Conservation (phyloP, 768 basidiomycete species). For the Trametes meyenii region DNA sequence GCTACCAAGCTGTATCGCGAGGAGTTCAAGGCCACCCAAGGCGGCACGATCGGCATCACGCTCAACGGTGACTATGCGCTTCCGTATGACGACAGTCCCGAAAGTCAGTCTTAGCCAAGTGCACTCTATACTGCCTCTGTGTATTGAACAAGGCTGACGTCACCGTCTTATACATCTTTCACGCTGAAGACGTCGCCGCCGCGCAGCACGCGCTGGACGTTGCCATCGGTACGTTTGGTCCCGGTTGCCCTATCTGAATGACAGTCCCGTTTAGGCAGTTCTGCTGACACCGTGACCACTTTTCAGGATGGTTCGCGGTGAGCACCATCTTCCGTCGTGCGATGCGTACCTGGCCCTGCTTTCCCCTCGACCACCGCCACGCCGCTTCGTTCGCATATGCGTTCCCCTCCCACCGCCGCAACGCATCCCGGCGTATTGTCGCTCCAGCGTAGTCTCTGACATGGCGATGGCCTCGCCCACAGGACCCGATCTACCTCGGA, state of each 20-base stretch:
- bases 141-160: neutral
- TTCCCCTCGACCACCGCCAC: slow-evolving; percentile 3
- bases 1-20: slow-evolving; percentile 69
- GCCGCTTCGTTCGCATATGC: neutral
- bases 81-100: slow-evolving; percentile 68
- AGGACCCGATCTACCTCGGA: slow-evolving; percentile 76
- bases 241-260: slow-evolving; percentile 4
- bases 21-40: slow-evolving; percentile 62
- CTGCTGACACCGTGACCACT: slow-evolving; percentile 16
- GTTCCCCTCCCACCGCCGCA: neutral
- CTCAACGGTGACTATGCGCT: slow-evolving; percentile 77
- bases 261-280: neutral
- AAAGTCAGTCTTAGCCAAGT: slow-evolving; percentile 51
- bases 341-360: neutral
- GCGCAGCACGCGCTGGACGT: slow-evolving; percentile 75
- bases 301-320: slow-evolving; percentile 60
- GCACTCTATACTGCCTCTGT: neutral
- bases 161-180: neutral
- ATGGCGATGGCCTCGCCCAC: slow-evolving; percentile 11
- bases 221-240: slow-evolving; percentile 58
- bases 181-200: slow-evolving; percentile 57
- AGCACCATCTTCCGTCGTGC: slow-evolving; percentile 12
- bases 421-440: neutral
- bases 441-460: neutral
- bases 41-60: slow-evolving; percentile 77